Conservation (phyloP, 1,284 basidiomycete genomes). For the Athelia psychrophila region DNA sequence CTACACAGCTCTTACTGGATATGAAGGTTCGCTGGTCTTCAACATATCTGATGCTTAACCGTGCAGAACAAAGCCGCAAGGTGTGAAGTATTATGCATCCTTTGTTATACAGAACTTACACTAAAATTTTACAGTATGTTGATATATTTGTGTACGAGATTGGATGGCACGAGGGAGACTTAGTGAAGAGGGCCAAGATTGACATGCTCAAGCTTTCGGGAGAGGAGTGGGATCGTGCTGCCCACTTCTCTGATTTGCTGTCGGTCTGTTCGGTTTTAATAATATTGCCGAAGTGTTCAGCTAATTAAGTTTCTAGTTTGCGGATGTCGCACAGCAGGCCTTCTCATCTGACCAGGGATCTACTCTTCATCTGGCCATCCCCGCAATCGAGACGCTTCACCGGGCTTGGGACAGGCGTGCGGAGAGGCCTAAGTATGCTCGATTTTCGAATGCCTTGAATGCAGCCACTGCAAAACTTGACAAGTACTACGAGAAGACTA, state of each 20-base stretch:
- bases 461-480: background rate
- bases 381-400: slow-evolving; percentile 30
- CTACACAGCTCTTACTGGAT: slow-evolving; percentile 28
- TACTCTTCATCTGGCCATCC: slow-evolving; percentile 28
- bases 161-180: slow-evolving; percentile 21
- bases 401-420: slow-evolving; percentile 22
- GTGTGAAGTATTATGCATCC: slow-evolving; percentile 6
- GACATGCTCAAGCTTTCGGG: slow-evolving; percentile 19
- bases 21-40: slow-evolving; percentile 42
- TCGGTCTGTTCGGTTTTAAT: slow-evolving; percentile 19
- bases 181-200: slow-evolving; percentile 23
- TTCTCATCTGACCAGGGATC: slow-evolving; percentile 33
- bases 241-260: slow-evolving; percentile 24
- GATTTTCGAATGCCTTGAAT: background rate
- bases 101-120: background rate
- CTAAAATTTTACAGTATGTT: slow-evolving; percentile 18
- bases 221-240: slow-evolving; percentile 29
- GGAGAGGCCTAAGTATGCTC: slow-evolving; percentile 15
- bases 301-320: slow-evolving; percentile 19
- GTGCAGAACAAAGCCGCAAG: slow-evolving; percentile 19
- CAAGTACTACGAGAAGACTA: background rate
- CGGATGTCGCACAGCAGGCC: slow-evolving; percentile 34
- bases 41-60: slow-evolving; percentile 33
- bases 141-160: slow-evolving; percentile 29
- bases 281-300: background rate